phyloP scores from a whole-genome alignment of 768 basidiomycete species.

The Omphalotus guepiniiformis region DNA sequence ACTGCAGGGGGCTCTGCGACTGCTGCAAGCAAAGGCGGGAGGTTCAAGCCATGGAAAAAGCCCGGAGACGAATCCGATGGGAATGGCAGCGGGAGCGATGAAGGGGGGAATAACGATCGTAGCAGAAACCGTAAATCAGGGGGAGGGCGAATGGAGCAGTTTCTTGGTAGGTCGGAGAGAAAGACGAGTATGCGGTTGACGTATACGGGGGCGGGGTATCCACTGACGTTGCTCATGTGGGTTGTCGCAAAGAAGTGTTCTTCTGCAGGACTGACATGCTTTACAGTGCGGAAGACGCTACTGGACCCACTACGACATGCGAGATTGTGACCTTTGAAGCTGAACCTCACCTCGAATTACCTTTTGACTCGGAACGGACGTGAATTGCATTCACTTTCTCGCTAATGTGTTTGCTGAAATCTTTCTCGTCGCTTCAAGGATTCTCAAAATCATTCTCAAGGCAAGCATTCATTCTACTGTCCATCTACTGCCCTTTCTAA shows the following conservation, averaged over 20 bases:
- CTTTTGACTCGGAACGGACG: slow-evolving; percentile 68
- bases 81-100: slow-evolving; percentile 33
- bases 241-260: slow-evolving; percentile 23
- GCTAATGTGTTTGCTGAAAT: too few relatives aligned
- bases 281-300: slow-evolving; percentile 67
- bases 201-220: slow-evolving; percentile 74
- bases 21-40: slow-evolving; percentile 25
- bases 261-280: neutral
- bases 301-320: slow-evolving; percentile 82
- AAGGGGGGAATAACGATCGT: slow-evolving; percentile 20
- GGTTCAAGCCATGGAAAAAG: slow-evolving; percentile 46
- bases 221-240: slow-evolving; percentile 75
- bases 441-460: slow-evolving; percentile 83
- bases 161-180: slow-evolving; percentile 54
- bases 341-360: slow-evolving; percentile 75
- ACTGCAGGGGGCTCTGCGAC: slow-evolving; percentile 52
- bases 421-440: slow-evolving; percentile 31
- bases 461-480: slow-evolving; percentile 30
- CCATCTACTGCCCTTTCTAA: neutral
- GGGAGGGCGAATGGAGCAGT: slow-evolving; percentile 47
- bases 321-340: slow-evolving; percentile 84
- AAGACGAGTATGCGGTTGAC: slow-evolving; percentile 83
- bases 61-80: slow-evolving; percentile 43
- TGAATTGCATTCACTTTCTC: slow-evolving; percentile 30
- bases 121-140: slow-evolving; percentile 7